A percentile compares a stretch with the other conserved stretches of the same genome.
phyloP scores from a whole-genome alignment of 2,329 filamentous ascomycete genomes.

The Acephala macrosclerotiorum region DNA sequence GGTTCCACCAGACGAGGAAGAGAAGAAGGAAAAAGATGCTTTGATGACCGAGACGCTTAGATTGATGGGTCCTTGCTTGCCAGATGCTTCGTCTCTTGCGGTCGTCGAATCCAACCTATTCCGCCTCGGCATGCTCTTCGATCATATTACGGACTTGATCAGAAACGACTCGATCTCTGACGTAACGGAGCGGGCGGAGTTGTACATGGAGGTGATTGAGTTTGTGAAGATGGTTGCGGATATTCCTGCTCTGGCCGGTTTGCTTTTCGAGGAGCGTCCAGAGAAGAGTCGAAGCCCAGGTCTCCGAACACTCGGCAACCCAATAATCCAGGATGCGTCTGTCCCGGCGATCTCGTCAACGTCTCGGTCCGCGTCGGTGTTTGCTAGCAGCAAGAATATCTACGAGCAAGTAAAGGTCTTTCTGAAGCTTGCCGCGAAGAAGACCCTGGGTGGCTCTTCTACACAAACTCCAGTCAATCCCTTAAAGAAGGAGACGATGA shows the following conservation, averaged over 20 bases:
- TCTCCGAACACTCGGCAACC: slow-evolving; percentile 10
- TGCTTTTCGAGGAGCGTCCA: slow-evolving; percentile 28
- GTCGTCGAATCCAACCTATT: slow-evolving; percentile 22
- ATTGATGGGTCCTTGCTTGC: slow-evolving; percentile 27
- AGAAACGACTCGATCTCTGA: slow-evolving; percentile 35
- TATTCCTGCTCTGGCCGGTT: slow-evolving; percentile 20
- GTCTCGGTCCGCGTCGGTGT: slow-evolving; percentile 12
- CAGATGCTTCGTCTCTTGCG: slow-evolving; percentile 11
- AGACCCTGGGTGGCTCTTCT: not conserved
- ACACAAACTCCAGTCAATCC: slow-evolving; percentile 3
- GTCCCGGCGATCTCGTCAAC: slow-evolving; percentile 1
- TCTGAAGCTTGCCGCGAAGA: slow-evolving; percentile 14
- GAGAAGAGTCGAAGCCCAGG: slow-evolving; percentile 25
- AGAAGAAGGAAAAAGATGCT: slow-evolving; percentile 21
- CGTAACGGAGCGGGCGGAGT: slow-evolving; percentile 23
- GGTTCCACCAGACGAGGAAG: slow-evolving; percentile 3
- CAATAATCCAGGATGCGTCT: not conserved
- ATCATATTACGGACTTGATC: slow-evolving; percentile 29
- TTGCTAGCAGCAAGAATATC: slow-evolving; percentile 14
- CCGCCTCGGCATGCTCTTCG: slow-evolving; percentile 29
- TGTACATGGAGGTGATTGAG: slow-evolving; percentile 26
- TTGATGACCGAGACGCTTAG: slow-evolving; percentile 29
- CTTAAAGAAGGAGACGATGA: slow-evolving; percentile 4
- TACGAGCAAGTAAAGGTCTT: slow-evolving; percentile 15
- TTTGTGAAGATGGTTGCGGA: slow-evolving; percentile 24